Evolutionary conservation across 805 yeast species (phyloP).

Genomic region (Myxozyma mucilagina): DNA sequence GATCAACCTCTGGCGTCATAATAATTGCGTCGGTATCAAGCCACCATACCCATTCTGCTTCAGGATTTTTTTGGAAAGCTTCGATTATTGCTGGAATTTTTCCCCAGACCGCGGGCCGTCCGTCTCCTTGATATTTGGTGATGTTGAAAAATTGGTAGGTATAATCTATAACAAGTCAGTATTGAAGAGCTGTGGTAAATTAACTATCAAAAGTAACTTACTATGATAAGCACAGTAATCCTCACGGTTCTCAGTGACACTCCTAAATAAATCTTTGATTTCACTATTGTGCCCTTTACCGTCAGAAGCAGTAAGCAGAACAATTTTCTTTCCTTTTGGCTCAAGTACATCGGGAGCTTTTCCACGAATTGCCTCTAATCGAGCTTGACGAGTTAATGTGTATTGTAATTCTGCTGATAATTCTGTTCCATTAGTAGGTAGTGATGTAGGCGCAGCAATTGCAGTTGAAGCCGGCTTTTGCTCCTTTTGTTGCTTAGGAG

Average conservation of each 20-base stretch:
- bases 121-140: slow-evolving; percentile 27
- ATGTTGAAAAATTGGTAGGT: slow-evolving; percentile 37
- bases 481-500: background rate
- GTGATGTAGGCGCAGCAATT: background rate
- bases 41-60: slow-evolving; percentile 46
- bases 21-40: slow-evolving; percentile 42
- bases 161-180: slow-evolving; percentile 23
- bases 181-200: background rate
- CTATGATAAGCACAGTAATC: slow-evolving; percentile 41
- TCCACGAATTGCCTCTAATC: background rate
- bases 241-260: slow-evolving; percentile 36
- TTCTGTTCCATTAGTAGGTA: background rate
- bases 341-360: slow-evolving; percentile 11
- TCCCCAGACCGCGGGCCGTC: slow-evolving; percentile 36
- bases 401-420: background rate
- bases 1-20: slow-evolving; percentile 38
- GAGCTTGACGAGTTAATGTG: background rate
- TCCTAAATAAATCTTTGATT: slow-evolving; percentile 20
- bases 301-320: slow-evolving; percentile 34
- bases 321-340: slow-evolving; percentile 31
- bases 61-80: slow-evolving; percentile 38
- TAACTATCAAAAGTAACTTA: slow-evolving; percentile 1
- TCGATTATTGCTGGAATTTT: slow-evolving; percentile 41
- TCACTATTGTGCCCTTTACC: slow-evolving; percentile 30
- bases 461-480: background rate